These are phyloP conservation scores for Batkoa obscura DNA, from an alignment of 371 early-diverging fungal species.

Conservation along the genomic window DNA sequence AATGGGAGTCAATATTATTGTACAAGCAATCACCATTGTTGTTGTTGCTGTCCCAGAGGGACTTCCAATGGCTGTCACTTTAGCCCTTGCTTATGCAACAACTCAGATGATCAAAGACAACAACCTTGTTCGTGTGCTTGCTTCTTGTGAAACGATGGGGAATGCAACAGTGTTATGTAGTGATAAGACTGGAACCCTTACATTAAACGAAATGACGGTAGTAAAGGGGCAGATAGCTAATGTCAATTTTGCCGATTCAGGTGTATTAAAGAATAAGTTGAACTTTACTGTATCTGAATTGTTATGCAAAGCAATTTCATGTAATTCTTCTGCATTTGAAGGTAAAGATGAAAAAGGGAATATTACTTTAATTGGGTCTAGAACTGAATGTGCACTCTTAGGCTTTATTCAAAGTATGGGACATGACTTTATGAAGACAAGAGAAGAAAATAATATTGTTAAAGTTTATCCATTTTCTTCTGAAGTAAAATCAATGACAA, in stretches of 20 bases:
- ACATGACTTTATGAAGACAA: conserved; percentile 30
- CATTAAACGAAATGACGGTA: conserved; percentile 92
- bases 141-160: conserved; percentile 96
- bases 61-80: conserved; percentile 91
- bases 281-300: conserved; percentile 14
- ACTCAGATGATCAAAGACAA: conserved; percentile 83
- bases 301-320: conserved; percentile 39
- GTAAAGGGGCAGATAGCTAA: conserved; percentile 18
- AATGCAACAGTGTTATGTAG: conserved; percentile 91
- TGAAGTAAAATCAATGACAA: conserved; percentile 62
- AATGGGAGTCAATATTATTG: conserved; percentile 49
- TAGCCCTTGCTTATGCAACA: conserved; percentile 93
- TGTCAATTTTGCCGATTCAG: too few relatives aligned
- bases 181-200: conserved; percentile 94
- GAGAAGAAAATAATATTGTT: conserved; percentile 27
- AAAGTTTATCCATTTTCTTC: conserved; percentile 67
- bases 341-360: conserved; percentile 53
- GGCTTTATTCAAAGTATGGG: conserved; percentile 41
- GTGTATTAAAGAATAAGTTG: conserved; percentile 15
- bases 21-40: conserved; percentile 74
- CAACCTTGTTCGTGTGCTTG: conserved; percentile 80
- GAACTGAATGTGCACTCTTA: conserved; percentile 86
- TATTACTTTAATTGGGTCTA: conserved; percentile 63
- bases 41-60: conserved; percentile 98
- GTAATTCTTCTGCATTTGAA: conserved; percentile 85